phyloP scores from a whole-genome alignment of 2,329 filamentous ascomycete species.

The Fusarium longipes region DNA sequence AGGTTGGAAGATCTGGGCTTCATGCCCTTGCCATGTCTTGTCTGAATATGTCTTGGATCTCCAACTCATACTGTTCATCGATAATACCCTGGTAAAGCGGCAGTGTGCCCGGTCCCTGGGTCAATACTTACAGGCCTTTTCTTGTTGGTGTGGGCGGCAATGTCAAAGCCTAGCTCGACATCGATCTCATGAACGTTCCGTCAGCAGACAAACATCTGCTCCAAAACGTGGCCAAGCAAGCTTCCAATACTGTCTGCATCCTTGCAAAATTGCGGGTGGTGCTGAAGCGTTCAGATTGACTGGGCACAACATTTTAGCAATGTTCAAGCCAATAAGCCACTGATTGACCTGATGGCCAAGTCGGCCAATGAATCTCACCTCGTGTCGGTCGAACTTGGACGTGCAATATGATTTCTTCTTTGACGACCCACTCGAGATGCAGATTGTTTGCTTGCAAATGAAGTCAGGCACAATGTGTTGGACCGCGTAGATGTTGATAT shows the following conservation, averaged over 20 bases:
- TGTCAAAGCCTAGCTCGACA: conserved; percentile 12
- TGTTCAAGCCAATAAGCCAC: background rate
- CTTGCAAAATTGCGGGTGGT: background rate
- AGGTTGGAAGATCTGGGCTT: background rate
- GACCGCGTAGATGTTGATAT: conserved; percentile 3
- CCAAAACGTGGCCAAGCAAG: conserved; percentile 30
- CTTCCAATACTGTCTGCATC: conserved; percentile 4
- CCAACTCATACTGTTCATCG: conserved; percentile 19
- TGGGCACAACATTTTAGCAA: background rate
- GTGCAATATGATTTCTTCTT: conserved; percentile 6
- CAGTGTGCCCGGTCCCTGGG: conserved; percentile 26
- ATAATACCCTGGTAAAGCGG: conserved; percentile 2
- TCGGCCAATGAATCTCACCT: background rate
- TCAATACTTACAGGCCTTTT: conserved; percentile 1
- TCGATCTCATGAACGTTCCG: conserved; percentile 25
- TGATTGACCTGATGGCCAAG: background rate
- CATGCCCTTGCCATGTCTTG: conserved; percentile 11
- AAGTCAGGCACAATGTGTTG: conserved; percentile 1
- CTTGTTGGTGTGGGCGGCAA: conserved; percentile 8
- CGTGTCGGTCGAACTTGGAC: conserved; percentile 2
- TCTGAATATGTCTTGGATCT: conserved; percentile 13
- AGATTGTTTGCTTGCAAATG: conserved; percentile 19
- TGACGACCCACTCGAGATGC: conserved; percentile 6
- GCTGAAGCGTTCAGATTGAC: conserved; percentile 1
- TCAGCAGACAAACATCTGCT: conserved; percentile 24